Evolutionary conservation across 805 yeast species (phyloP), one percentile per base, ranked within the genome.

Genomic region (Diddensiella santjacobensis): DNA sequence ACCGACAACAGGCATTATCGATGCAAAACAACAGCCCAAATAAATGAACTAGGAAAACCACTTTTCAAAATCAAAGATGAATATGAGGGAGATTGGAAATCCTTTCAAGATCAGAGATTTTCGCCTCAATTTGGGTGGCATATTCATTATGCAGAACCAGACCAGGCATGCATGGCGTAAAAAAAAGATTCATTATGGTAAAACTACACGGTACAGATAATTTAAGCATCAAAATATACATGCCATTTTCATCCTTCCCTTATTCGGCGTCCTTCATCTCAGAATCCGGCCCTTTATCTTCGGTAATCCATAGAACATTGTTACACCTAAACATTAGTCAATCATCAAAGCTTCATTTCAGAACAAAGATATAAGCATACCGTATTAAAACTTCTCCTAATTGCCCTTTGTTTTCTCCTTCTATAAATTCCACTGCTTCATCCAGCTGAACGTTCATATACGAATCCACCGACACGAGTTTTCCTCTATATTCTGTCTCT

Each of bases 361-460:
- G 23, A n/a, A n/a, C n/a, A n/a, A n/a, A n/a, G 41, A 36, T 18
- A 3, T 42, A 20, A 10, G 46, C 65, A 24, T 42, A 65, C 69
- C 70, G 55, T 49, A 90, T 83, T 61, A 91, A 84, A 19, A 91
- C 71, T 57, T 90, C 96, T 19, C 87, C 89, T 5, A 85, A 73
- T 4, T 67, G 64, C 3, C 81, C 78, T 42, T 77, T 75, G 22
- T 71, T 66, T 42, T 69, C 72, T 33, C 77, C 74, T 50, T 71
- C 70, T 2, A 76, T 69, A 30, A 72, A 67, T 62, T 80, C 83
- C 46, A 72, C 76, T 1, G 83, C 79, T 23, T 81, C 77, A 30
- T 78, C 83, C 36, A 90, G 67, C 61, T 86, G 89, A 29, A 93
- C 55, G 59, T 93, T 93, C 91, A 93, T 91, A 68, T 93, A 93